These are phyloP conservation scores for Marasmius tenuissimus DNA, from an alignment of 1,284 basidiomycete species.

Conservation along the genomic window DNA sequence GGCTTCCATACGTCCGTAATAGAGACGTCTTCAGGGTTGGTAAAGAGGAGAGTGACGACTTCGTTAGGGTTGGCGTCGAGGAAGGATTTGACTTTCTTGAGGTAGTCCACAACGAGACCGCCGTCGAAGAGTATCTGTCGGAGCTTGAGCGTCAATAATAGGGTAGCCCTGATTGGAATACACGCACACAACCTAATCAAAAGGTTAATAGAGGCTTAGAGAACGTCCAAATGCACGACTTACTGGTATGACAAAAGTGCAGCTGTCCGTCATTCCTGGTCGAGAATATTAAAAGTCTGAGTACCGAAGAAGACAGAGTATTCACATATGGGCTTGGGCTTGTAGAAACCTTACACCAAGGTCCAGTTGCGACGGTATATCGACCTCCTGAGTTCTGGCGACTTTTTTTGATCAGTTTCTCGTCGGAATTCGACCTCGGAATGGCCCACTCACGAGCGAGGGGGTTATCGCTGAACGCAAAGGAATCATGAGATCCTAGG, in stretches of 20 bases:
- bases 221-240: constrained; percentile 10
- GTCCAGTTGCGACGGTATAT: constrained; percentile 57
- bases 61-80: constrained; percentile 72
- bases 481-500: constrained; percentile 72
- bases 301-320: background rate
- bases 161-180: background rate
- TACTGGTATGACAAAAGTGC: constrained; percentile 69
- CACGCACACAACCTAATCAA: constrained; percentile 23
- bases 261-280: constrained; percentile 37
- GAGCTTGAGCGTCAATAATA: background rate
- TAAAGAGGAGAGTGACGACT: constrained; percentile 71
- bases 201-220: background rate
- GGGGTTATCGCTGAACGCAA: constrained; percentile 52
- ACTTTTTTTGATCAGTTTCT: constrained; percentile 29
- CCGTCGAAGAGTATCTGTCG: constrained; percentile 54
- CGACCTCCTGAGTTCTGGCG: constrained; percentile 60
- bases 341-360: constrained; percentile 75
- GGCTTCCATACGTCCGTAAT: constrained; percentile 51
- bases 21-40: constrained; percentile 64
- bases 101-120: constrained; percentile 61
- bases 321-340: constrained; percentile 62
- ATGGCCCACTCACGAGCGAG: constrained; percentile 38
- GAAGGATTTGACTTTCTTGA: constrained; percentile 63
- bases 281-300: background rate
- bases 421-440: background rate